These are phyloP conservation scores for Tylopilus subfusipes DNA, from an alignment of 768 basidiomycete species.

Conservation along the genomic window DNA sequence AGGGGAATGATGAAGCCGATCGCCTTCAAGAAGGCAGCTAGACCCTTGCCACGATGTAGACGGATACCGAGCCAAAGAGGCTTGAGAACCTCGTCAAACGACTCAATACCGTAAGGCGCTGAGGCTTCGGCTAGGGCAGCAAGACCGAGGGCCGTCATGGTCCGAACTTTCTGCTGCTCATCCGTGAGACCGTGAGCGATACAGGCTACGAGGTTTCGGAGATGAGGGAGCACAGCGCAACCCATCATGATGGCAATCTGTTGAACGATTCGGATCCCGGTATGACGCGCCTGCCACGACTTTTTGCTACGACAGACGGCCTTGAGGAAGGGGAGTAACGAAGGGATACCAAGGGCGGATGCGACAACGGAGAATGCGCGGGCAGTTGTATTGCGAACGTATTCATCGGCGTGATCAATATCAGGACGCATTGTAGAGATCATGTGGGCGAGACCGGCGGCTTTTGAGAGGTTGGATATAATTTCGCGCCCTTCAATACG, in stretches of 20 bases:
- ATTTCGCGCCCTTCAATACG: constrained; percentile 99
- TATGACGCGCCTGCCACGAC: constrained; percentile 99
- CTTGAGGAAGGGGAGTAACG: constrained; percentile 95
- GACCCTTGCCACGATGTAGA: constrained; percentile 72
- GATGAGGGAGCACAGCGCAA: constrained; percentile 94
- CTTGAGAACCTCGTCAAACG: constrained; percentile 92
- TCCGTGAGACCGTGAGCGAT: constrained; percentile 81
- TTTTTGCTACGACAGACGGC: constrained; percentile 99
- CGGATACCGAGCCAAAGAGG: constrained; percentile 78
- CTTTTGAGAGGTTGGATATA: constrained; percentile 97
- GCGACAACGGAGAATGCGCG: constrained; percentile 99
- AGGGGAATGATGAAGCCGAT: constrained; percentile 99
- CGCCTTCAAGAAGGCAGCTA: constrained; percentile 81
- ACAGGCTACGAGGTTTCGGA: constrained; percentile 94
- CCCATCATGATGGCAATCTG: constrained; percentile 99
- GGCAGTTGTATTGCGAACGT: constrained; percentile 98
- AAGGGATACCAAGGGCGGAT: constrained; percentile 96
- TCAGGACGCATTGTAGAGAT: constrained; percentile 99
- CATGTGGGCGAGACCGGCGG: constrained; percentile 99
- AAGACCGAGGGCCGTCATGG: constrained; percentile 73
- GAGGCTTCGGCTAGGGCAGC: constrained; percentile 96
- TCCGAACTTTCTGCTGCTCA: constrained; percentile 77
- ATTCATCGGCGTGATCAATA: constrained; percentile 99
- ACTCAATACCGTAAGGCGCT: constrained; percentile 98
- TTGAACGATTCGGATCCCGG: constrained; percentile 98